Evolutionary conservation across 2,329 filamentous ascomycete genomes (phyloP).

Genomic region (Eurotiales sp.): DNA sequence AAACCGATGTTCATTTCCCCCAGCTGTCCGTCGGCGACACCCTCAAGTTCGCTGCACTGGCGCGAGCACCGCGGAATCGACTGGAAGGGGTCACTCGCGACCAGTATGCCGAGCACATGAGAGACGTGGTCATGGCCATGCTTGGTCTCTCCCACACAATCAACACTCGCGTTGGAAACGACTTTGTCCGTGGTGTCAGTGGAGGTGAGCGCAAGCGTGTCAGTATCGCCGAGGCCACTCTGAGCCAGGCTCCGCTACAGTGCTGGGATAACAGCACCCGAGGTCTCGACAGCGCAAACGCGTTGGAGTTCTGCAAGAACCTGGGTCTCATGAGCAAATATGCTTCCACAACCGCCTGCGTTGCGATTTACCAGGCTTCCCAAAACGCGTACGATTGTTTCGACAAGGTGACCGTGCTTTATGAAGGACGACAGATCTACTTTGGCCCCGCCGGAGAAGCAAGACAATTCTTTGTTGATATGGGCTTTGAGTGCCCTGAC

Average conservation of each 20-base stretch:
- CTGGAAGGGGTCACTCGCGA: conserved; percentile 40
- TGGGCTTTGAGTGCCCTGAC: conserved; percentile 66
- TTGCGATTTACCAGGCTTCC: conserved; percentile 56
- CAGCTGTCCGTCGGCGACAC: conserved; percentile 75
- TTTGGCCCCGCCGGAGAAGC: conserved; percentile 63
- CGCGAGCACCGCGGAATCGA: conserved; percentile 49
- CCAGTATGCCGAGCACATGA: conserved; percentile 41
- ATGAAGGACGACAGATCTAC: conserved; percentile 74
- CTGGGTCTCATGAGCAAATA: conserved; percentile 50
- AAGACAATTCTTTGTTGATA: conserved; percentile 62
- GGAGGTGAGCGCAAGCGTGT: conserved; percentile 62
- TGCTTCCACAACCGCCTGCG: conserved; percentile 46
- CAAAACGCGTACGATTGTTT: conserved; percentile 56
- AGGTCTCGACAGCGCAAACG: conserved; percentile 53
- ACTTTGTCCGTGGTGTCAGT: conserved; percentile 60
- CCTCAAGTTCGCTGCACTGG: conserved; percentile 70
- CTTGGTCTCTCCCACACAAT: conserved; percentile 50
- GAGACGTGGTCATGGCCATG: conserved; percentile 45
- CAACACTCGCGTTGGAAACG: conserved; percentile 48
- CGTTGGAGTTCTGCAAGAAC: conserved; percentile 55
- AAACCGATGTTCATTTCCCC: conserved; percentile 80
- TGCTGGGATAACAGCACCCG: conserved; percentile 50
- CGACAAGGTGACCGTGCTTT: conserved; percentile 69
- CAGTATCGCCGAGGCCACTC: conserved; percentile 53
- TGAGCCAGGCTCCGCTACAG: conserved; percentile 46